These are phyloP conservation scores for Cyberlindnera veronae DNA, from an alignment of 805 yeast species.

Conservation along the genomic window DNA sequence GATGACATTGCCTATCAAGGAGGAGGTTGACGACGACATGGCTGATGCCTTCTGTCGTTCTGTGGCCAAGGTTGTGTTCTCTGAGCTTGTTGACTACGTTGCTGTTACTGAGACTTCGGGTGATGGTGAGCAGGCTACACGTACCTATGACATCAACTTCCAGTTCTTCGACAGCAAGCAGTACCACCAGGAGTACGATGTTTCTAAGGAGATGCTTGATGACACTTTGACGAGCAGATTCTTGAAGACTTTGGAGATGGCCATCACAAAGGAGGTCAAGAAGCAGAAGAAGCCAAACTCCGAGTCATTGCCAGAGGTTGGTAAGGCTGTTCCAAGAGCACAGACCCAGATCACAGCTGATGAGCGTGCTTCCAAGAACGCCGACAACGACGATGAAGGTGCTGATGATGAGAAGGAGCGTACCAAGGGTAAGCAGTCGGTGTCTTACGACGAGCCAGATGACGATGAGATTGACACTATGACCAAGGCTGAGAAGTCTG, in stretches of 20 bases:
- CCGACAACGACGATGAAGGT: constrained; percentile 47
- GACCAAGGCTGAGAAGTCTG: constrained; percentile 78
- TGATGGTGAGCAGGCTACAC: constrained; percentile 44
- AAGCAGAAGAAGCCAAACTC: constrained; percentile 59
- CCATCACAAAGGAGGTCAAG: constrained; percentile 75
- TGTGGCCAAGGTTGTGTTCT: constrained; percentile 75
- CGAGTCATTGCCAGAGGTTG: constrained; percentile 58
- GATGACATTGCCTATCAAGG: constrained; percentile 85
- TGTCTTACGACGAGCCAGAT: constrained; percentile 91
- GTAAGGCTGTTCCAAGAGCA: constrained; percentile 63
- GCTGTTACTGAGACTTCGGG: constrained; percentile 88
- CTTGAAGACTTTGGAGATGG: constrained; percentile 65
- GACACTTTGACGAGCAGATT: constrained; percentile 60
- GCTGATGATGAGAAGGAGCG: constrained; percentile 60
- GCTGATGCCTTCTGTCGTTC: constrained; percentile 94
- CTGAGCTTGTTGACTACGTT: constrained; percentile 85
- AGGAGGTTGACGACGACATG: constrained; percentile 76
- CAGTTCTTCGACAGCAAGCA: constrained; percentile 72
- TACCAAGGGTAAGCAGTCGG: constrained; percentile 74
- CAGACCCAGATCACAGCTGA: constrained; percentile 36
- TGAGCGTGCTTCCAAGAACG: constrained; percentile 32
- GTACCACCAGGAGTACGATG: constrained; percentile 86
- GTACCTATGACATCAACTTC: constrained; percentile 74
- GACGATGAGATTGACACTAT: constrained; percentile 91
- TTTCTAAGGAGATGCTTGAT: constrained; percentile 75